Conservation (phyloP, 441 rosid genomes). For the Hura crepitans region DNA sequence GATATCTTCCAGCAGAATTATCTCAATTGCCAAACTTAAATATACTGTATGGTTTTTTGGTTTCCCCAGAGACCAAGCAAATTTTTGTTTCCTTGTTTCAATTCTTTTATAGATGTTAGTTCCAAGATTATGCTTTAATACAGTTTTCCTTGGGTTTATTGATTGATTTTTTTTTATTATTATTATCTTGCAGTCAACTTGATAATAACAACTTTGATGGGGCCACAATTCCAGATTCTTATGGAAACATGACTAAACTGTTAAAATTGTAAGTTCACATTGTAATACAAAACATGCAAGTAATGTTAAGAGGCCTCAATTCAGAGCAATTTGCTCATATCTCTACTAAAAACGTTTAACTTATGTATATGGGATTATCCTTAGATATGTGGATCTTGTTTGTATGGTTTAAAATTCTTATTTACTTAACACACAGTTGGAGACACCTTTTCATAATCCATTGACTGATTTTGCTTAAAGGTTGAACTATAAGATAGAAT, state of each 20-base stretch:
- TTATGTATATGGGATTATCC: slow-evolving; percentile 8
- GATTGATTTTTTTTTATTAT: background rate
- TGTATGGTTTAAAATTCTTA: background rate
- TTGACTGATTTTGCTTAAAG: background rate
- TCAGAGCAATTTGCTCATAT: background rate
- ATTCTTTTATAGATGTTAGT: background rate
- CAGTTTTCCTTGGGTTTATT: background rate
- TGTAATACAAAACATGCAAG: slow-evolving; percentile 16
- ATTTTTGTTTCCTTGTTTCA: background rate
- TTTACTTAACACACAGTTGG: background rate
- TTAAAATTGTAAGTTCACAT: slow-evolving; percentile 78
- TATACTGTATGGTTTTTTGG: slow-evolving; percentile 63
- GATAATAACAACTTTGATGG: slow-evolving; percentile 91
- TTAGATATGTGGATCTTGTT: slow-evolving; percentile 2
- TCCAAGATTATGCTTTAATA: background rate
- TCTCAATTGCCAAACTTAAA: slow-evolving; percentile 59
- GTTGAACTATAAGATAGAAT: no score
- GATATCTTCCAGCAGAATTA: slow-evolving; percentile 80
- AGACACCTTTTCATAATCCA: background rate
- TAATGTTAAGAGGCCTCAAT: slow-evolving; percentile 17
- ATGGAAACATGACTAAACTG: slow-evolving; percentile 63
- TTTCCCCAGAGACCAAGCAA: slow-evolving; percentile 15
- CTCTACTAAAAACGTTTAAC: background rate
- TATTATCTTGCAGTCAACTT: slow-evolving; percentile 59
- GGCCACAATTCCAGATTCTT: slow-evolving; percentile 62